phyloP scores from a whole-genome alignment of 2,329 filamentous ascomycete genomes.

The Pseudogymnoascus sp. region DNA sequence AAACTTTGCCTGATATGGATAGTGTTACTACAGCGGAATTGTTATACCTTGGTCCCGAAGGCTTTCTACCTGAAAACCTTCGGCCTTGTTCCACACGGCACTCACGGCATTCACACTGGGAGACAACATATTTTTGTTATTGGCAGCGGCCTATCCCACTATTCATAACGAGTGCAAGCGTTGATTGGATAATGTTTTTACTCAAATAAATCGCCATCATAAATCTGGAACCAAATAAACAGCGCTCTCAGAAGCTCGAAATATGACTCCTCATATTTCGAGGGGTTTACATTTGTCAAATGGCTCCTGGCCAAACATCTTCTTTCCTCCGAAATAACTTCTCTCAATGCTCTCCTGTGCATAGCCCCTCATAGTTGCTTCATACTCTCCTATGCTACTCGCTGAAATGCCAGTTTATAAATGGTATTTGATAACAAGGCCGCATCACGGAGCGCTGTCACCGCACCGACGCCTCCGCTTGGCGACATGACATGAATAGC shows the following conservation, averaged over 20 bases:
- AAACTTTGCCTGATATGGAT: neutral
- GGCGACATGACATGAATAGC: constrained; percentile 15
- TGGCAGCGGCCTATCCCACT: neutral
- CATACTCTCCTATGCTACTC: neutral
- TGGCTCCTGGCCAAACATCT: neutral
- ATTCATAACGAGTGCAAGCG: neutral
- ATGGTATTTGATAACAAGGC: constrained; percentile 9
- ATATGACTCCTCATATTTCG: neutral
- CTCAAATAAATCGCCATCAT: neutral
- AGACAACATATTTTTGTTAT: neutral
- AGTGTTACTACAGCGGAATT: neutral
- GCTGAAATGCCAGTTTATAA: constrained; percentile 1
- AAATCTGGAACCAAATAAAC: neutral
- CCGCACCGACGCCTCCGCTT: neutral
- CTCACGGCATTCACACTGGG: neutral
- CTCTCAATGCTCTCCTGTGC: neutral
- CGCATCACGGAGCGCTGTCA: neutral
- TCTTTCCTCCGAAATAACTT: neutral
- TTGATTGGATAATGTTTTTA: neutral
- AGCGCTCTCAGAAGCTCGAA: neutral
- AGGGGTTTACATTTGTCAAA: neutral
- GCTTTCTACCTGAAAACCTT: neutral
- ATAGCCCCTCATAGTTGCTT: neutral
- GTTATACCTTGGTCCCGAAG: neutral
- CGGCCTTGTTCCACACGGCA: neutral